Conservation (phyloP, 106 monocot species). For the Dendrobium nobile region DNA sequence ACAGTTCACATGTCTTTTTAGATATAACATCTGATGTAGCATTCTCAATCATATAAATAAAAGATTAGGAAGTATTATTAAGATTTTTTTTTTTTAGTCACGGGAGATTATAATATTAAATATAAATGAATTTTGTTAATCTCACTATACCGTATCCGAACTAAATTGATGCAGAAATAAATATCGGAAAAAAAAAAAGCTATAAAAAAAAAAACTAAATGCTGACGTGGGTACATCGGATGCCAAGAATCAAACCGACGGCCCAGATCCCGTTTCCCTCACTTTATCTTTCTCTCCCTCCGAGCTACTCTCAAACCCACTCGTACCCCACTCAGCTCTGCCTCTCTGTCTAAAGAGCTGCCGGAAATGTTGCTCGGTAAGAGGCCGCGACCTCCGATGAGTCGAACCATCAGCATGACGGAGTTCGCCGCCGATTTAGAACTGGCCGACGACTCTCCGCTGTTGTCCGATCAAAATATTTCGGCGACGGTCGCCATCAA, state of each 20-base stretch:
- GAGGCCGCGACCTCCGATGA: slow-evolving; percentile 16
- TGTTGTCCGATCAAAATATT: slow-evolving; percentile 14
- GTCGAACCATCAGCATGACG: slow-evolving; percentile 20
- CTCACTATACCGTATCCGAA: too few relatives aligned
- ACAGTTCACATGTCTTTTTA: too few relatives aligned
- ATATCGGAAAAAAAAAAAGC: too few relatives aligned
- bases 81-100: too few relatives aligned
- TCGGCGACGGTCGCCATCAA: background rate
- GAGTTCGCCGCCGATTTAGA: slow-evolving; percentile 10
- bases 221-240: too few relatives aligned
- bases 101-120: too few relatives aligned
- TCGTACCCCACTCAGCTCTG: background rate
- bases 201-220: too few relatives aligned
- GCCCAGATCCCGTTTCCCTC: background rate
- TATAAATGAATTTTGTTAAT: too few relatives aligned
- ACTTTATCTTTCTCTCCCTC: background rate
- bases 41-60: too few relatives aligned
- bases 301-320: background rate
- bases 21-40: too few relatives aligned
- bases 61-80: too few relatives aligned
- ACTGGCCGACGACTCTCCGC: background rate
- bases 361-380: slow-evolving; percentile 19
- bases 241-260: background rate
- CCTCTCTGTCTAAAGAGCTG: background rate
- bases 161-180: too few relatives aligned